phyloP scores from a whole-genome alignment of 2,329 filamentous ascomycete genomes.

The Apiospora koreana region DNA sequence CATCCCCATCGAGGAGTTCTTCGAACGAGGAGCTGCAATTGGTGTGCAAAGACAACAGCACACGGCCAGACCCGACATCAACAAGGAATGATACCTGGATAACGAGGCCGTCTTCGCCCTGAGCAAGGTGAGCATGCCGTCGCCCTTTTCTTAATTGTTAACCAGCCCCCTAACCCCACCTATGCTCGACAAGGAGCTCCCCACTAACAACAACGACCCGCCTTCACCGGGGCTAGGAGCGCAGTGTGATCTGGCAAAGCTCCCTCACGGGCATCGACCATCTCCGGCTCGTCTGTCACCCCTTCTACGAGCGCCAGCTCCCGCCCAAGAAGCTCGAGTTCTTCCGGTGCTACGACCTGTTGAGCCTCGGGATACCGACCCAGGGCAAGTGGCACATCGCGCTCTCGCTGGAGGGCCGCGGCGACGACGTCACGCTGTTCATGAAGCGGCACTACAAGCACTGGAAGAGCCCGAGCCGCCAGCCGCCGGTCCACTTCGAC shows the following conservation, averaged over 20 bases:
- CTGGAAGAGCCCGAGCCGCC: not conserved
- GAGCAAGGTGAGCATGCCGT: not conserved
- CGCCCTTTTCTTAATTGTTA: not conserved
- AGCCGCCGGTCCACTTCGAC: not conserved
- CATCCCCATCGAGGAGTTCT: constrained; percentile 15
- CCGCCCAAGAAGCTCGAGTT: not conserved
- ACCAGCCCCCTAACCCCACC: not conserved
- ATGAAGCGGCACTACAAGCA: not conserved
- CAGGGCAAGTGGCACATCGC: constrained; percentile 13
- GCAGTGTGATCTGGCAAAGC: not conserved
- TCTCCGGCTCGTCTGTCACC: constrained; percentile 17
- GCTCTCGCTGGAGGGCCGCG: not conserved
- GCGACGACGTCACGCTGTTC: not conserved
- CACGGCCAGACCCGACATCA: not conserved
- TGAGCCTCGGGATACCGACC: constrained; percentile 12
- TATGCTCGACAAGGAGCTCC: not conserved
- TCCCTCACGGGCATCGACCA: constrained; percentile 9
- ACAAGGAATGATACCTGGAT: not conserved
- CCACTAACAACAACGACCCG: not conserved
- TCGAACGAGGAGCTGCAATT: constrained; percentile 15
- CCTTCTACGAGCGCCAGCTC: constrained; percentile 14
- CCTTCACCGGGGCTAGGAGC: not conserved
- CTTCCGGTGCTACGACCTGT: constrained; percentile 16
- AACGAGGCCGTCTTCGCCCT: not conserved
- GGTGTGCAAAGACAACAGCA: constrained; percentile 15